Evolutionary conservation across 345 rosid species (phyloP).

Genomic region (Toxicodendron radicans): DNA sequence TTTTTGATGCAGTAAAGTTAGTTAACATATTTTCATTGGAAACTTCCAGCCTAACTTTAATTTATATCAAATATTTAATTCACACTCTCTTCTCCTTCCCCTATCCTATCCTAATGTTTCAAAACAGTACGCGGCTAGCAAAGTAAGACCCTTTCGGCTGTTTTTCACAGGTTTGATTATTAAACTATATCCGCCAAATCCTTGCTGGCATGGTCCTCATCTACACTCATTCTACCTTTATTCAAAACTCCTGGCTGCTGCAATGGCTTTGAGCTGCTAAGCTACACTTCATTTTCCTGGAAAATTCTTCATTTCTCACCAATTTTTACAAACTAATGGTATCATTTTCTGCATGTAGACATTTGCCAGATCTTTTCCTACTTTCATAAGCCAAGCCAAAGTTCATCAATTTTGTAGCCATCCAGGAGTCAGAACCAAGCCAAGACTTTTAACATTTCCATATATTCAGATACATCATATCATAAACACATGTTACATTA

Average conservation of each 20-base stretch:
- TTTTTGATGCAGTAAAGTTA: no score
- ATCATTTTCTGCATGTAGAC: not conserved
- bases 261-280: not conserved
- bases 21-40: not conserved
- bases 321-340: not conserved
- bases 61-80: not conserved
- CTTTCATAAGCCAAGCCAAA: not conserved
- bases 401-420: constrained; percentile 2
- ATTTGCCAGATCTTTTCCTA: not conserved
- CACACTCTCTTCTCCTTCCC: not conserved
- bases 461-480: not conserved
- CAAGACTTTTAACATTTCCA: not conserved
- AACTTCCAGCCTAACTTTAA: not conserved
- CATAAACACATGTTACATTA: not conserved
- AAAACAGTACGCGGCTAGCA: constrained; percentile 1
- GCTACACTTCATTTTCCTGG: no score
- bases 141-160: constrained; percentile 13
- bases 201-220: not conserved
- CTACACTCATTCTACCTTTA: not conserved
- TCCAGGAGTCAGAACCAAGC: not conserved
- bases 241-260: not conserved
- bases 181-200: not conserved
- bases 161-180: not conserved
- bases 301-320: no score
- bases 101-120: not conserved